These are phyloP conservation scores for Rostrohypoxylon terebratum DNA, from an alignment of 495 filamentous ascomycete species.

Conservation along the genomic window DNA sequence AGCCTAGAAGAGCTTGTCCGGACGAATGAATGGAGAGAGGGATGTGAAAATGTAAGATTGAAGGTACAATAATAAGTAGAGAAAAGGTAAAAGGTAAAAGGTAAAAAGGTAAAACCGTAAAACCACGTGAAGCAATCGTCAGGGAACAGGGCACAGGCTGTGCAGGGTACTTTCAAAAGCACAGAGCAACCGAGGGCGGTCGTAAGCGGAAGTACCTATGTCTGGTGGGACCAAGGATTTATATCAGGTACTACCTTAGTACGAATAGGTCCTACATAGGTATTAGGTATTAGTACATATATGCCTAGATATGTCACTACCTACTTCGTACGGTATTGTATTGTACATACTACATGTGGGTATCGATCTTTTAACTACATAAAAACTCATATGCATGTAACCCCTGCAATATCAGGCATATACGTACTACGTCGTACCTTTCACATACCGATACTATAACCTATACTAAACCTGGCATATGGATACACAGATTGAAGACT, in stretches of 20 bases:
- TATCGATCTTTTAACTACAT: too few relatives aligned
- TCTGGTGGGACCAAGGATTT: constrained; percentile 21
- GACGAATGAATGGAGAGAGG: background rate
- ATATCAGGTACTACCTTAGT: constrained; percentile 31
- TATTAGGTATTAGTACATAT: too few relatives aligned
- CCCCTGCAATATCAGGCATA: too few relatives aligned
- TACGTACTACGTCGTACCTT: too few relatives aligned
- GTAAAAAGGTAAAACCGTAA: constrained; percentile 2
- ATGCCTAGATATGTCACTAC: too few relatives aligned
- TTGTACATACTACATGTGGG: too few relatives aligned
- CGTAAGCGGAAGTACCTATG: constrained; percentile 36
- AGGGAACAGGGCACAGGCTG: constrained; percentile 1
- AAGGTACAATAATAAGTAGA: background rate
- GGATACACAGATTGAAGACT: too few relatives aligned
- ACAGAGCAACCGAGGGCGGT: constrained; percentile 6
- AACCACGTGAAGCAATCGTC: constrained; percentile 30
- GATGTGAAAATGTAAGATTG: background rate
- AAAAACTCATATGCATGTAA: too few relatives aligned
- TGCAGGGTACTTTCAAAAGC: background rate
- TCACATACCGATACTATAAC: too few relatives aligned
- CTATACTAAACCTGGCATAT: too few relatives aligned
- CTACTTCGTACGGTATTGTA: too few relatives aligned
- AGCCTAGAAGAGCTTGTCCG: constrained; percentile 5
- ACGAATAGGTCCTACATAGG: too few relatives aligned
- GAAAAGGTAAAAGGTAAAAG: constrained; percentile 10